Evolutionary conservation across 1,284 basidiomycete genomes (phyloP).

Genomic region (Ceratobasidium sp.): DNA sequence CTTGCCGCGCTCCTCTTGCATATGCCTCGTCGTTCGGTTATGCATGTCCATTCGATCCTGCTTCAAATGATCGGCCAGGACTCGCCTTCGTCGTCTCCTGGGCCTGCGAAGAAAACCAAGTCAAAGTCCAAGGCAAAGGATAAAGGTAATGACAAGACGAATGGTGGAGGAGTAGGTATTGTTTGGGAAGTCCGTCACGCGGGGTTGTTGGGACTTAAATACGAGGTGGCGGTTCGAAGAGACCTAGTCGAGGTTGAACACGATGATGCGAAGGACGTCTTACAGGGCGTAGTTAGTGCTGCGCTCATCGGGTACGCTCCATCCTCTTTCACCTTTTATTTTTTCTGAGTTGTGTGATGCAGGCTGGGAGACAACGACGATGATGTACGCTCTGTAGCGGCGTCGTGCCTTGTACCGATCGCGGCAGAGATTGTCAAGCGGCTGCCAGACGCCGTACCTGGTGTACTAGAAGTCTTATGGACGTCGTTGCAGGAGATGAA

Average conservation of each 20-base stretch:
- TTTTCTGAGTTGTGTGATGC: conserved; percentile 3
- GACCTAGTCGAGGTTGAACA: conserved; percentile 76
- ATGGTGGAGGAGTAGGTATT: conserved; percentile 68
- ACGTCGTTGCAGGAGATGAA: conserved; percentile 92
- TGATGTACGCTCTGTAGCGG: conserved; percentile 96
- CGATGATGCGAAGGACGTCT: conserved; percentile 66
- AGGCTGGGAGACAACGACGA: conserved; percentile 94
- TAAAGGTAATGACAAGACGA: no score
- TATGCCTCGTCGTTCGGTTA: conserved; percentile 83
- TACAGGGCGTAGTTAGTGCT: conserved; percentile 87
- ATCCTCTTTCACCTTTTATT: conserved; percentile 48
- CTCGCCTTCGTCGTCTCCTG: conserved; percentile 64
- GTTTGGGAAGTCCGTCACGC: conserved; percentile 98
- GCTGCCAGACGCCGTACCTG: conserved; percentile 79
- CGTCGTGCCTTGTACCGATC: conserved; percentile 91
- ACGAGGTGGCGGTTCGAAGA: conserved; percentile 93
- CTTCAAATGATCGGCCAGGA: conserved; percentile 95
- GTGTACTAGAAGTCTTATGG: conserved; percentile 91
- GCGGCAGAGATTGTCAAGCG: conserved; percentile 83
- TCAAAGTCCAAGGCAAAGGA: conserved; percentile 59
- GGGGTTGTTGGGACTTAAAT: conserved; percentile 95
- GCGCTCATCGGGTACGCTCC: conserved; percentile 89
- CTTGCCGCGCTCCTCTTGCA: conserved; percentile 90
- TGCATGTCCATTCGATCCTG: conserved; percentile 86
- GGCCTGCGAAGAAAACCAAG: conserved; percentile 48